Evolutionary conservation across 2,329 filamentous ascomycete genomes (phyloP).

Genomic region (Fusarium subtropicale): DNA sequence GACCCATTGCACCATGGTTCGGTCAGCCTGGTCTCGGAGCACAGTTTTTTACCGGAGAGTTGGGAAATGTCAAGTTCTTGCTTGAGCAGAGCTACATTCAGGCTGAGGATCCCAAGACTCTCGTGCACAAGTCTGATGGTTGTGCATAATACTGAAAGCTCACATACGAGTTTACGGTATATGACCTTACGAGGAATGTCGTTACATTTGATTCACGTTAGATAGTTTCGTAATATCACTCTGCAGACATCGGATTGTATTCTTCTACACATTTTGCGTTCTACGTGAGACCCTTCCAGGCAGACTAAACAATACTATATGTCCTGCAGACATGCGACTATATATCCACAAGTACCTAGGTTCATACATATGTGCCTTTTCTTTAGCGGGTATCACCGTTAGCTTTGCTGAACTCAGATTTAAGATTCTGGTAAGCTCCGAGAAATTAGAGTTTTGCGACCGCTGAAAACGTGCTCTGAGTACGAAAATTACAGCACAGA

Average conservation of each 20-base stretch:
- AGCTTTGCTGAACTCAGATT: neutral
- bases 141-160: constrained; percentile 12
- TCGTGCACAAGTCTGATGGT: constrained; percentile 25
- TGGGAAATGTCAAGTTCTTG: constrained; percentile 38
- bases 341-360: neutral
- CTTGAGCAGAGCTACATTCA: constrained; percentile 36
- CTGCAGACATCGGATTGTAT: neutral
- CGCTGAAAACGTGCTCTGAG: neutral
- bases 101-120: constrained; percentile 29
- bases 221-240: neutral
- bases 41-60: constrained; percentile 49
- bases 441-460: neutral
- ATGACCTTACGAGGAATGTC: neutral
- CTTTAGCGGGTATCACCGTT: neutral
- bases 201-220: neutral
- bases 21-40: constrained; percentile 61
- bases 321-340: neutral
- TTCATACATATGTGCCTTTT: neutral
- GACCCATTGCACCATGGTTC: constrained; percentile 63
- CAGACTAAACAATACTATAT: no score
- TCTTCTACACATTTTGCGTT: neutral
- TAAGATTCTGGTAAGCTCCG: neutral
- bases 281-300: no score
- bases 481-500: neutral
- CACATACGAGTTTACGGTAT: no score